Percentiles rank a stretch among this genome's conserved stretches.
Evolutionary conservation across 2,329 filamentous ascomycete genomes (phyloP).

Genomic region (Talaromyces funiculosus): DNA sequence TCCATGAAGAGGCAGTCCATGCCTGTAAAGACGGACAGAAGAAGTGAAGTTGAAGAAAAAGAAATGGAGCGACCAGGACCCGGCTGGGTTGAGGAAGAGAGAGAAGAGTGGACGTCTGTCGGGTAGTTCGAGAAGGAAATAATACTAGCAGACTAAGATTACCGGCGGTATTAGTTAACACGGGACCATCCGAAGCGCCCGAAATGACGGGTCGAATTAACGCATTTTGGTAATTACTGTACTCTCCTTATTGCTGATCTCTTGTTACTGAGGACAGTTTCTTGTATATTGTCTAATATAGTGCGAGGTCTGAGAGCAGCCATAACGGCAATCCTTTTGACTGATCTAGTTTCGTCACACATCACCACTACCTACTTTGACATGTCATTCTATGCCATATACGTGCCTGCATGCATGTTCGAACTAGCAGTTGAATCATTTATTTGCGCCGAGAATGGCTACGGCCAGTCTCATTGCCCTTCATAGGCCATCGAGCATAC

Average conservation of each 20-base stretch:
- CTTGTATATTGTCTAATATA: not conserved
- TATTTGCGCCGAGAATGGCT: not conserved
- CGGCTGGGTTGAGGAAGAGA: not conserved
- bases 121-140: too few relatives aligned
- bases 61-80: not conserved
- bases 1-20: conserved; percentile 8
- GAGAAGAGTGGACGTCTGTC: not conserved
- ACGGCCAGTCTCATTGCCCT: not conserved
- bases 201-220: not conserved
- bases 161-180: not conserved
- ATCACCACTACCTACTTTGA: not conserved
- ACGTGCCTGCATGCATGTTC: not conserved
- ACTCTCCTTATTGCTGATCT: not conserved
- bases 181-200: conserved; percentile 5
- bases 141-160: too few relatives aligned
- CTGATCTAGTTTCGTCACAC: not conserved
- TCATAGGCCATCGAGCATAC: not conserved
- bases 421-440: not conserved
- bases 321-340: not conserved
- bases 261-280: not conserved
- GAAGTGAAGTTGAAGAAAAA: not conserved
- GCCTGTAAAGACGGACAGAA: conserved; percentile 7
- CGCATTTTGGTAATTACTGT: not conserved
- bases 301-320: not conserved
- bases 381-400: not conserved